Percentiles rank a stretch among this genome's conserved stretches.
Evolutionary conservation across 2,329 filamentous ascomycete species (phyloP).

Genomic region (Leptosphaerulina australis): DNA sequence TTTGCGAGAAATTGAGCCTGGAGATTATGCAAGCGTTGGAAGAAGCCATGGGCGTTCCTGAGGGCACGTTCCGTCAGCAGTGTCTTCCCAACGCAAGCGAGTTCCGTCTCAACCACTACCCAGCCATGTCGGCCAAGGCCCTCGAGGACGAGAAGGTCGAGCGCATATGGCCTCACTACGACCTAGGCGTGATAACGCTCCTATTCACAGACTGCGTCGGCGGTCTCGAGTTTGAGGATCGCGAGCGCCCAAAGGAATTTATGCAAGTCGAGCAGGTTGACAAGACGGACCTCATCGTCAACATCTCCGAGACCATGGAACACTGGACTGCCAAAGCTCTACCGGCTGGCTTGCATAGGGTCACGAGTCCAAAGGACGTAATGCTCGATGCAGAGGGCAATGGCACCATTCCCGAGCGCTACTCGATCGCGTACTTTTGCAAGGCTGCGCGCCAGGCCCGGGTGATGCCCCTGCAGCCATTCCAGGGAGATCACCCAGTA

Average conservation of each 20-base stretch:
- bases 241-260: constrained; percentile 22
- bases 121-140: constrained; percentile 15
- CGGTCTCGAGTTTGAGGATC: constrained; percentile 79
- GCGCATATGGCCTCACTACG: constrained; percentile 29
- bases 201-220: constrained; percentile 48
- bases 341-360: too few species aligned
- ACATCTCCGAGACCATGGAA: constrained; percentile 7
- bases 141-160: constrained; percentile 9
- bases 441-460: constrained; percentile 35
- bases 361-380: constrained; percentile 24
- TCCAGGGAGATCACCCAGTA: constrained; percentile 1
- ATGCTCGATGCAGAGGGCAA: constrained; percentile 30
- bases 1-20: too few species aligned
- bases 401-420: constrained; percentile 33
- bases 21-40: too few species aligned
- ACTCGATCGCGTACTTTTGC: constrained; percentile 44
- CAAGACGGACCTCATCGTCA: constrained; percentile 4
- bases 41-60: too few species aligned
- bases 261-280: constrained; percentile 1
- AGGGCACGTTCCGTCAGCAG: too few species aligned
- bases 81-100: constrained; percentile 7
- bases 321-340: constrained; percentile 29
- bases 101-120: constrained; percentile 28
- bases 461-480: constrained; percentile 2
- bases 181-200: constrained; percentile 39